Conservation (phyloP, 108 stramenopile genomes). For the Discostella pseudostelligera region DNA sequence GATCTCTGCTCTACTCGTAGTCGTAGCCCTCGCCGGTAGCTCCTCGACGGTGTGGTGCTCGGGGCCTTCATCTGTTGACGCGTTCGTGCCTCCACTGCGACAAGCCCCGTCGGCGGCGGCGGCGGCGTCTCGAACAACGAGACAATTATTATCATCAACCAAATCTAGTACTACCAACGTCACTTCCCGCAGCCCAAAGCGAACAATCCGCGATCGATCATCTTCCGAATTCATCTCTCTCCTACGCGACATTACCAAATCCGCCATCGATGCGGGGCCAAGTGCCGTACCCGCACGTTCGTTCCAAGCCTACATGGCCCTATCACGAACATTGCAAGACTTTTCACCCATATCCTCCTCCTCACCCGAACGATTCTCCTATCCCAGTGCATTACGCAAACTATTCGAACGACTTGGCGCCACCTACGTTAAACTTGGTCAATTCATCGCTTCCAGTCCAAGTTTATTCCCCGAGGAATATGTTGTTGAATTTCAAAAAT, state of each 20-base stretch:
- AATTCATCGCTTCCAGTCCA: conserved; percentile 92
- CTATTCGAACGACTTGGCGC: conserved; percentile 93
- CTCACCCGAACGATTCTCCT: conserved; percentile 50
- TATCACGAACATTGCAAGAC: conserved; percentile 69
- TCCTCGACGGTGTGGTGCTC: neutral
- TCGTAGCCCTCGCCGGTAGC: conserved; percentile 4
- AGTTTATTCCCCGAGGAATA: conserved; percentile 95
- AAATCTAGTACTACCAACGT: conserved; percentile 8
- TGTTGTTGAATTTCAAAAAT: conserved; percentile 93
- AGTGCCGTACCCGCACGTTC: conserved; percentile 76
- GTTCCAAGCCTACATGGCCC: conserved; percentile 75
- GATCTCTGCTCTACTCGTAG: conserved; percentile 7
- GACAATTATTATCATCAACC: neutral
- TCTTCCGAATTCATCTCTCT: conserved; percentile 65
- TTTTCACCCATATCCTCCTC: conserved; percentile 52
- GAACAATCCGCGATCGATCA: conserved; percentile 68
- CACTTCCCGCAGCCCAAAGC: conserved; percentile 42
- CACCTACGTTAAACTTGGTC: conserved; percentile 95
- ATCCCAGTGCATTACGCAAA: conserved; percentile 69
- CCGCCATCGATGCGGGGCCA: conserved; percentile 78
- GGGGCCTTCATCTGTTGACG: neutral
- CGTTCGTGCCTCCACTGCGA: neutral
- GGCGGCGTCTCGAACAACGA: neutral
- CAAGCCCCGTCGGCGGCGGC: neutral
- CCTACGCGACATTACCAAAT: conserved; percentile 68